Percentiles rank a stretch among this genome's conserved stretches.
phyloP scores from a whole-genome alignment of 1,284 basidiomycete species.

The Boletus holoroseus region DNA sequence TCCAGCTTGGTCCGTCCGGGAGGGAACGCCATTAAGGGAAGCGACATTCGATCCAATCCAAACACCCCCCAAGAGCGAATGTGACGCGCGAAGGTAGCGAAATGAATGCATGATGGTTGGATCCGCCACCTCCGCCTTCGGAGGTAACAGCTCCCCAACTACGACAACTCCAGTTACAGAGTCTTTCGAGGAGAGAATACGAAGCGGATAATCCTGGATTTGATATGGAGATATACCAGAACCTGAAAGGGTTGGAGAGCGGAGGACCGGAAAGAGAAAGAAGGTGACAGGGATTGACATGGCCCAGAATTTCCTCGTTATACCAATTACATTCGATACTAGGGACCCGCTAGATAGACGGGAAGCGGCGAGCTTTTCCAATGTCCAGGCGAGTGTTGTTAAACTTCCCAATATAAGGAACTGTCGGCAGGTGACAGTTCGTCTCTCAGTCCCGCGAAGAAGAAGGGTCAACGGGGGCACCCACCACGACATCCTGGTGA shows the following conservation, averaged over 20 bases:
- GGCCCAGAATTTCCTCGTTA: slow-evolving; percentile 11
- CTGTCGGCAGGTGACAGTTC: slow-evolving; percentile 11
- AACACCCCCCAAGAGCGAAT: slow-evolving; percentile 83
- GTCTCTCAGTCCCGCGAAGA: slow-evolving; percentile 1
- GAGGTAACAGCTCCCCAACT: slow-evolving; percentile 65
- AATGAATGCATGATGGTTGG: slow-evolving; percentile 45
- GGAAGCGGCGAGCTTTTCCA: slow-evolving; percentile 1
- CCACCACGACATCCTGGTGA: slow-evolving; percentile 21
- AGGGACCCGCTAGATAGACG: neutral
- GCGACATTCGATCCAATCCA: slow-evolving; percentile 63
- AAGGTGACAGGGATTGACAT: slow-evolving; percentile 34
- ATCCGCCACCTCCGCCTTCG: slow-evolving; percentile 25
- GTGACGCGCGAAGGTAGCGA: slow-evolving; percentile 80
- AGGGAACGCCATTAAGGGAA: slow-evolving; percentile 38
- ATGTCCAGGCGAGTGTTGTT: slow-evolving; percentile 14
- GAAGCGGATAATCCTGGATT: slow-evolving; percentile 52
- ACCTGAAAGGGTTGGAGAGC: slow-evolving; percentile 52
- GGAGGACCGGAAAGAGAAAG: slow-evolving; percentile 38
- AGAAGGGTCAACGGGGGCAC: slow-evolving; percentile 1
- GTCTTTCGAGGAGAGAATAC: slow-evolving; percentile 62
- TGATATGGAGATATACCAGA: slow-evolving; percentile 49
- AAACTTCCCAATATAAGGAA: slow-evolving; percentile 26
- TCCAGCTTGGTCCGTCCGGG: slow-evolving; percentile 49
- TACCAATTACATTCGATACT: neutral
- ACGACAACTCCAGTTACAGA: slow-evolving; percentile 75